Evolutionary conservation across 257 asterid species (phyloP), one percentile per base, ranked within the genome.

Genomic region (Ballota nigra): DNA sequence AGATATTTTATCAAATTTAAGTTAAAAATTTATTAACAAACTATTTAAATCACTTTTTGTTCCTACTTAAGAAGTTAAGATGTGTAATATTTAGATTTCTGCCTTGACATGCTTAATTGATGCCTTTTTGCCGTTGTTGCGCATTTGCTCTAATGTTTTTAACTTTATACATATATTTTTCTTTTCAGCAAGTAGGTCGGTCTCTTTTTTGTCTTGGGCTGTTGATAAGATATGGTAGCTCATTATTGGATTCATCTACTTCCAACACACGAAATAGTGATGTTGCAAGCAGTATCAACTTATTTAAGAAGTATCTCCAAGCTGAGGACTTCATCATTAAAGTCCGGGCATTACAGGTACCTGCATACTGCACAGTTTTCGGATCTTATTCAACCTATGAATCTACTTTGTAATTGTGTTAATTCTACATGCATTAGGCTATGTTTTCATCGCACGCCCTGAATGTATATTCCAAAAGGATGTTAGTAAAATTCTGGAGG

Each of bases 121-220:
- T 72, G 74, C 45, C 56, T 26, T 56, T 41, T 36, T 68, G 19
- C 13, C n/a, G n/a, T n/a, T 31, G 20, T 47, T 52, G 29, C 49
- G 52, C 20, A 26, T 59, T 66, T 64, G 10, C 68, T 36, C 29
- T 63, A 45, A 40, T 57, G n/a, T n/a, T 29, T 67, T 56, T 71
- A 53, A 56, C 36, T 51, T 63, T 24, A 31, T 75, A 36, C 58
- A 31, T 70, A 29, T 57, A 52, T 28, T 29, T n/a, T n/a, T 81
- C 63, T 64, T 83, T 78, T 75, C 91, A 95, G 97, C 99, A 89
- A 89, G 91, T 95, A 66, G 97, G 97, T 36, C 88, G 98, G 31
- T 95, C 97, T 74, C 98, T 92, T 76, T 95, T 95, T 83, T 95
- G 99, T 82, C 84, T 95, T 83, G 99, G 99, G 79, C 79, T 95